phyloP scores from a whole-genome alignment of 345 rosid species.

The Salix suchowensis region DNA sequence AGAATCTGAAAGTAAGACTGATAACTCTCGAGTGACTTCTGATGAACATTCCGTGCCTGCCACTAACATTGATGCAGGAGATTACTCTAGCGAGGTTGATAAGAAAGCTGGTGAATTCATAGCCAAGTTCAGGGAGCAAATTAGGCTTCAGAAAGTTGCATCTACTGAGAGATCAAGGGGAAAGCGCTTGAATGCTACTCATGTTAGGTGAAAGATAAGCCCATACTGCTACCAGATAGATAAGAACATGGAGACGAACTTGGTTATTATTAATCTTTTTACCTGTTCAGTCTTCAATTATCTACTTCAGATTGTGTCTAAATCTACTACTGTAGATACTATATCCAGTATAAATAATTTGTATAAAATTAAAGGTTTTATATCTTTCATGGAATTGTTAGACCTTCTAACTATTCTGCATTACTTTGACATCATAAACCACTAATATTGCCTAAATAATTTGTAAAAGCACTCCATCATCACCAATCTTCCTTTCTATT shows the following conservation, averaged over 20 bases:
- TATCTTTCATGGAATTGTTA: not conserved
- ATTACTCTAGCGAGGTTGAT: conserved; percentile 63
- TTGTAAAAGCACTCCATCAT: not conserved
- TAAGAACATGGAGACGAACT: not conserved
- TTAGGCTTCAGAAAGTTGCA: conserved; percentile 65
- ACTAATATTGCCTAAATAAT: not conserved
- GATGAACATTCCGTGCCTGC: conserved; percentile 21
- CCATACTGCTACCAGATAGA: not conserved
- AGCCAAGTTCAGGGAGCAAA: conserved; percentile 85
- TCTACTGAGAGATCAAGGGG: conserved; percentile 52
- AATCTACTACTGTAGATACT: not conserved
- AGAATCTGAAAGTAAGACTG: conserved; percentile 24
- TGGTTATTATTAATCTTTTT: not conserved
- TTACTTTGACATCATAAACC: not conserved
- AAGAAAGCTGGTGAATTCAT: conserved; percentile 90
- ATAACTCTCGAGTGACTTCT: conserved; percentile 20
- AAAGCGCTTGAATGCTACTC: conserved; percentile 22
- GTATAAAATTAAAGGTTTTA: not conserved
- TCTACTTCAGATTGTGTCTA: not conserved
- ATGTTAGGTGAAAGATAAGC: conserved; percentile 16
- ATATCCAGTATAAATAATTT: not conserved
- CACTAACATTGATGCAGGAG: conserved; percentile 27
- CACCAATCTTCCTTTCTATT: not conserved
- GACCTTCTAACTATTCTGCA: not conserved
- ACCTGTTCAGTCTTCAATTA: not conserved